phyloP scores from a whole-genome alignment of 2,329 filamentous ascomycete species.

The Ophiostoma ips region DNA sequence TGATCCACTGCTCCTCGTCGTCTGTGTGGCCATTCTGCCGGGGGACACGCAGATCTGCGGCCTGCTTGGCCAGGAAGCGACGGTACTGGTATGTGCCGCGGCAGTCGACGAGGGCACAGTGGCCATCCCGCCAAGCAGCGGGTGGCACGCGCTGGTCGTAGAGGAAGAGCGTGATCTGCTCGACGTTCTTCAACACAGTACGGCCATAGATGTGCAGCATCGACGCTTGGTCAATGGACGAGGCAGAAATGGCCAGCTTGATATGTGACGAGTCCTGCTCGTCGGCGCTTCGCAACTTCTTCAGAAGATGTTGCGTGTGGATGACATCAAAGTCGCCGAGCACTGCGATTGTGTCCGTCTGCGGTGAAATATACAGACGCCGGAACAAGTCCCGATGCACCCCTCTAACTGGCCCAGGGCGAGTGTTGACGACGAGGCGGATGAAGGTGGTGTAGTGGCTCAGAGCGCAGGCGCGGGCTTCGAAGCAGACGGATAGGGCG shows the following conservation, averaged over 20 bases:
- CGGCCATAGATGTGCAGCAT: conserved; percentile 8
- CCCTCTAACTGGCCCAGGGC: conserved; percentile 13
- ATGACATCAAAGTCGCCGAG: conserved; percentile 19
- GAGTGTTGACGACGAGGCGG: conserved; percentile 14
- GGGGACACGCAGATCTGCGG: conserved; percentile 4
- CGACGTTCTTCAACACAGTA: conserved; percentile 9
- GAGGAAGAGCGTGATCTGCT: conserved; percentile 9
- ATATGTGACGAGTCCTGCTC: background rate
- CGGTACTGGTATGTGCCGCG: conserved; percentile 7
- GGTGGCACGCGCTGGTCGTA: conserved; percentile 7
- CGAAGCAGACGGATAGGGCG: conserved; percentile 20
- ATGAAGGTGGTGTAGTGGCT: conserved; percentile 20
- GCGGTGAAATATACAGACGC: conserved; percentile 20
- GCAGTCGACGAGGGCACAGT: conserved; percentile 9
- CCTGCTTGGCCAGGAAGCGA: conserved; percentile 8
- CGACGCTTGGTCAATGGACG: conserved; percentile 5
- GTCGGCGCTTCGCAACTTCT: background rate
- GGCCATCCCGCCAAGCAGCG: conserved; percentile 3
- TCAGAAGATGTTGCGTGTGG: conserved; percentile 6
- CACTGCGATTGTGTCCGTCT: conserved; percentile 20
- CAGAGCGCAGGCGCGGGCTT: conserved; percentile 21
- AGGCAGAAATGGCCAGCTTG: conserved; percentile 4
- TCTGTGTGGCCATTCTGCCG: background rate
- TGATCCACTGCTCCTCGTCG: conserved; percentile 5
- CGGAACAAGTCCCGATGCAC: conserved; percentile 11